Conservation (phyloP, 179 eudicot genomes). For the Silene noctiflora region DNA sequence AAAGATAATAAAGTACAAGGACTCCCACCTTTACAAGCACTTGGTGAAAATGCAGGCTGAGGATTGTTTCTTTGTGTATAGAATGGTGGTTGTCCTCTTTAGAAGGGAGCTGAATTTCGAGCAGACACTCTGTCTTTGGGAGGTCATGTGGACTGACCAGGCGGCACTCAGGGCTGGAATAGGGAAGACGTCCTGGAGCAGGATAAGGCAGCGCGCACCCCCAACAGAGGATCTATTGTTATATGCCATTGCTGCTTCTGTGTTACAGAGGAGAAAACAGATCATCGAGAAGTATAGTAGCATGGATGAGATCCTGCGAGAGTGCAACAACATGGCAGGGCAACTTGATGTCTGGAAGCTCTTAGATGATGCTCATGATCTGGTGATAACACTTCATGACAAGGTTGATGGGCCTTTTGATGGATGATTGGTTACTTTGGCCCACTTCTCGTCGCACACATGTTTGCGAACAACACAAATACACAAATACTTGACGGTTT, state of each 20-base stretch:
- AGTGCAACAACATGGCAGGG: slow-evolving; percentile 89
- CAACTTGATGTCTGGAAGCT: slow-evolving; percentile 94
- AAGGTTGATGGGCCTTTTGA: slow-evolving; percentile 39
- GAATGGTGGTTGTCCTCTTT: slow-evolving; percentile 92
- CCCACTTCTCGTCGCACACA: background rate
- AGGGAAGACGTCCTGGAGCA: slow-evolving; percentile 78
- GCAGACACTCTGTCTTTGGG: slow-evolving; percentile 89
- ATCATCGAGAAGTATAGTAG: slow-evolving; percentile 78
- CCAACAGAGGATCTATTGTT: slow-evolving; percentile 84
- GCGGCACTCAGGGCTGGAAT: slow-evolving; percentile 79
- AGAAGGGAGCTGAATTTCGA: slow-evolving; percentile 76
- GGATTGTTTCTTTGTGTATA: slow-evolving; percentile 86
- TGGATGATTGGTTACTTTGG: background rate
- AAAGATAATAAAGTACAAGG: slow-evolving; percentile 71
- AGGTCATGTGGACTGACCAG: slow-evolving; percentile 94
- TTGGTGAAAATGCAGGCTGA: slow-evolving; percentile 82
- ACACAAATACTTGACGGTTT: background rate
- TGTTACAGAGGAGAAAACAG: slow-evolving; percentile 79
- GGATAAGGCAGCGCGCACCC: slow-evolving; percentile 82
- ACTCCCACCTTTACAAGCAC: slow-evolving; percentile 79
- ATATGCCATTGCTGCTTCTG: slow-evolving; percentile 89
- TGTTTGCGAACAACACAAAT: background rate
- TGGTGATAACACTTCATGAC: slow-evolving; percentile 82
- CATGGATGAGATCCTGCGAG: slow-evolving; percentile 88
- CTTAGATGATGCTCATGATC: slow-evolving; percentile 70